Evolutionary conservation across 768 basidiomycete genomes (phyloP).

Genomic region (Gymnopilus dilepis): DNA sequence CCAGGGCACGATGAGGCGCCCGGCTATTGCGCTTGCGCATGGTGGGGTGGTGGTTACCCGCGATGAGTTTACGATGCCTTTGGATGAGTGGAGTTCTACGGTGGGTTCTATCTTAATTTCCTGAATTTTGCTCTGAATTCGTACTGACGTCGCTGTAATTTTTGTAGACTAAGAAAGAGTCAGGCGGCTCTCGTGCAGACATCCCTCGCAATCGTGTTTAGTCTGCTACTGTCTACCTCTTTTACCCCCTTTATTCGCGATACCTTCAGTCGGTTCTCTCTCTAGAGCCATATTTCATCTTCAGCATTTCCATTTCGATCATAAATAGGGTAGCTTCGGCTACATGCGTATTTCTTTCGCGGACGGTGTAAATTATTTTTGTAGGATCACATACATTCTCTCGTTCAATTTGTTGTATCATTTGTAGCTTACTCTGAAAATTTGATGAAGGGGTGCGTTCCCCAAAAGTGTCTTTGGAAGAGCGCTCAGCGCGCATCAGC

Average conservation of each 20-base stretch:
- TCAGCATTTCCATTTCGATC: no score
- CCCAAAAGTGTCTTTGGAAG: no score
- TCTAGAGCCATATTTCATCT: no score
- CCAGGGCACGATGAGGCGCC: neutral
- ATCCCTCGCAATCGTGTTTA: neutral
- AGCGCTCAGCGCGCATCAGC: no score
- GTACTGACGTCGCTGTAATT: neutral
- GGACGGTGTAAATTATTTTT: conserved; percentile 5
- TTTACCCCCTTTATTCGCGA: no score
- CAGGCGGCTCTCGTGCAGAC: neutral
- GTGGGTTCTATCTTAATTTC: neutral
- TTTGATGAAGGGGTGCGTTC: no score
- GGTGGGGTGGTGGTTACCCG: neutral
- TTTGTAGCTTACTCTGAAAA: neutral
- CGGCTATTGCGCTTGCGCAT: neutral
- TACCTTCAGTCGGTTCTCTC: no score
- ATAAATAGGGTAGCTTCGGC: no score
- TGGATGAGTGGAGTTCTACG: neutral
- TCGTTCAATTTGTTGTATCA: conserved; percentile 2
- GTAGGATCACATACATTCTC: neutral
- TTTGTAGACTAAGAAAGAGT: neutral
- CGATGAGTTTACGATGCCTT: neutral
- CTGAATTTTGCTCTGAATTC: neutral
- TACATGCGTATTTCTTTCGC: neutral
- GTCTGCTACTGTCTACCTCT: neutral